Evolutionary conservation across 257 asterid species (phyloP).

Genomic region (Perilla frutescens): DNA sequence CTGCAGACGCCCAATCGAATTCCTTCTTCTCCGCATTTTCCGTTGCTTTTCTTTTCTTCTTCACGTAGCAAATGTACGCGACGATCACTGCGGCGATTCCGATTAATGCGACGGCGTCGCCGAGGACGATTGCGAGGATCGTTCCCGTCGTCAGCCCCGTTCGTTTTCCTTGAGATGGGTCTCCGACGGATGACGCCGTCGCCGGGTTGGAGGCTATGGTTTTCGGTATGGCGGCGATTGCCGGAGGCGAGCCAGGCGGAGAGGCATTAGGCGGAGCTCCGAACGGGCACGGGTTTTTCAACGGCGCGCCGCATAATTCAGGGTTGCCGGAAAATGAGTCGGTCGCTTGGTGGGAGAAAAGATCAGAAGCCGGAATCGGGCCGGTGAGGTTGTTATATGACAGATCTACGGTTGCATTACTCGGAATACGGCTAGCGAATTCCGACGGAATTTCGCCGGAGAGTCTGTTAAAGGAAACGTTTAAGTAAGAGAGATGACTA

Average conservation of each 20-base stretch:
- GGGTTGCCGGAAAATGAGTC: slow-evolving; percentile 62
- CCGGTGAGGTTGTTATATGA: slow-evolving; percentile 59
- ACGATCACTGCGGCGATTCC: slow-evolving; percentile 51
- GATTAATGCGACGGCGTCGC: slow-evolving; percentile 61
- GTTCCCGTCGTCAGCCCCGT: slow-evolving; percentile 48
- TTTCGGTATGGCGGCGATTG: slow-evolving; percentile 80
- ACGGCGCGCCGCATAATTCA: slow-evolving; percentile 64
- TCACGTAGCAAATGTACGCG: slow-evolving; percentile 46
- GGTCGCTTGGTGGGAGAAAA: slow-evolving; percentile 48
- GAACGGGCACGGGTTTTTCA: slow-evolving; percentile 46
- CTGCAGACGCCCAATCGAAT: slow-evolving; percentile 78
- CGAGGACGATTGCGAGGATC: slow-evolving; percentile 67
- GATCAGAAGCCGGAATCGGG: slow-evolving; percentile 53
- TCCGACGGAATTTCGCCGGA: slow-evolving; percentile 71
- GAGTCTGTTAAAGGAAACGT: slow-evolving; percentile 67
- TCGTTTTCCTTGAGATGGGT: slow-evolving; percentile 18
- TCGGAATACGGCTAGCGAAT: slow-evolving; percentile 52
- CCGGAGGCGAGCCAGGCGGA: slow-evolving; percentile 66
- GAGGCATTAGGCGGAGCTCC: slow-evolving; percentile 45
- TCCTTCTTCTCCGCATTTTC: slow-evolving; percentile 50
- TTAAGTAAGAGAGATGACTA: slow-evolving; percentile 47
- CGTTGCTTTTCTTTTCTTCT: slow-evolving; percentile 52
- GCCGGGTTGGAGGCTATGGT: slow-evolving; percentile 48
- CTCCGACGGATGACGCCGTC: neutral
- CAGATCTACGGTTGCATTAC: slow-evolving; percentile 68